Evolutionary conservation across 805 yeast species (phyloP).

Genomic region (Yamadazyma philogaea): DNA sequence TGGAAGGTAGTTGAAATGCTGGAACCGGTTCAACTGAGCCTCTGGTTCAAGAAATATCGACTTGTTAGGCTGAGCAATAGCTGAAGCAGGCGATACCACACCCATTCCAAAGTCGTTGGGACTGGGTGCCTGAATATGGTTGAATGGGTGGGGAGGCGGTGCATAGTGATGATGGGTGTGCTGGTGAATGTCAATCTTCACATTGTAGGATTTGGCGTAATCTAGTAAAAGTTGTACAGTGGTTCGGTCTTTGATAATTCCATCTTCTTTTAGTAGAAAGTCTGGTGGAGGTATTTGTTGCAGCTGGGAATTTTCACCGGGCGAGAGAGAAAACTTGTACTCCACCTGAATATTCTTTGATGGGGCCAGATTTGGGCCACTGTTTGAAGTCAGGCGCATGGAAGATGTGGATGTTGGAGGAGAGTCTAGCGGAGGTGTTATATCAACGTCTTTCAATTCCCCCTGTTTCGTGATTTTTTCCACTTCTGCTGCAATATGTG

Average conservation of each 20-base stretch:
- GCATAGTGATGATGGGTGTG: conserved; percentile 79
- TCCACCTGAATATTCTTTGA: conserved; percentile 35
- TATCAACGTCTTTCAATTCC: not conserved
- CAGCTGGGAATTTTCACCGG: conserved; percentile 25
- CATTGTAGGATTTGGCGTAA: conserved; percentile 54
- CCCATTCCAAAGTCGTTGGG: conserved; percentile 5
- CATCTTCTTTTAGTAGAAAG: conserved; percentile 31
- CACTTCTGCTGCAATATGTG: conserved; percentile 55
- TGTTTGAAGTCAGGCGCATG: not conserved
- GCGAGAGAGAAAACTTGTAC: conserved; percentile 55
- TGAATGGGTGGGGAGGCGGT: conserved; percentile 30
- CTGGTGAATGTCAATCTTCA: conserved; percentile 74
- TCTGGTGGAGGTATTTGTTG: conserved; percentile 21
- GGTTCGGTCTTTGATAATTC: conserved; percentile 51
- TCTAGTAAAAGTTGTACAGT: conserved; percentile 56
- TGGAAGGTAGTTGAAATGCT: conserved; percentile 74
- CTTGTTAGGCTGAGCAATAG: not conserved
- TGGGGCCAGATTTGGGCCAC: not conserved
- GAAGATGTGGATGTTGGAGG: not conserved
- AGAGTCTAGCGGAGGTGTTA: conserved; percentile 4
- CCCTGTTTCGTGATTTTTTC: conserved; percentile 40
- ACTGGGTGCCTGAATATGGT: conserved; percentile 5
- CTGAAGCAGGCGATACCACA: conserved; percentile 2
- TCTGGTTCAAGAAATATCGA: conserved; percentile 43
- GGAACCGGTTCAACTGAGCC: conserved; percentile 53